These are phyloP conservation scores for Skeletonema tropicum DNA, from an alignment of 108 stramenopile genomes.

Conservation along the genomic window DNA sequence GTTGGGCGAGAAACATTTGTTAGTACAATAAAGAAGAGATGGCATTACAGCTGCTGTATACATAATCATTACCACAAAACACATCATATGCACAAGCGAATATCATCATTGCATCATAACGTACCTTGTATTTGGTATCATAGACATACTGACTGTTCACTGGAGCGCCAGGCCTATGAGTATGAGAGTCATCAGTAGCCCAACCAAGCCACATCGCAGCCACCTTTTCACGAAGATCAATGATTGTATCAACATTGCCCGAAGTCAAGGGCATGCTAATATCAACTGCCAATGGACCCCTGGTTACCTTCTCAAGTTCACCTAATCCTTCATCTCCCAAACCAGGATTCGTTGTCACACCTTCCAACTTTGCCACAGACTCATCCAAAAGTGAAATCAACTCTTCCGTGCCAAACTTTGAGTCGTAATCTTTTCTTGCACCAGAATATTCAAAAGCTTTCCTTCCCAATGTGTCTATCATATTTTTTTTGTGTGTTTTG, in stretches of 20 bases:
- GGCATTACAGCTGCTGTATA: no score
- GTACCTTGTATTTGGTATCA: constrained; percentile 68
- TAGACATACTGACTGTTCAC: constrained; percentile 83
- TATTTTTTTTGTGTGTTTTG: neutral
- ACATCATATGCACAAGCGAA: no score
- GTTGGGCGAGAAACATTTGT: neutral
- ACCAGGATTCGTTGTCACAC: constrained; percentile 38
- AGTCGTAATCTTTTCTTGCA: constrained; percentile 63
- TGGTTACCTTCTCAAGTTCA: constrained; percentile 67
- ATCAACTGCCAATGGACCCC: constrained; percentile 62
- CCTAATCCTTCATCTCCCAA: constrained; percentile 16
- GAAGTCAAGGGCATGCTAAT: constrained; percentile 60
- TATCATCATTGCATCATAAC: no score
- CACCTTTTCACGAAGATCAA: constrained; percentile 58
- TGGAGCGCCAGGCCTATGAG: constrained; percentile 76
- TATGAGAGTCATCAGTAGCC: constrained; percentile 60
- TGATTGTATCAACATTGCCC: constrained; percentile 63
- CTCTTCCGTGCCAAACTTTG: constrained; percentile 71
- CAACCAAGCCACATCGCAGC: constrained; percentile 68
- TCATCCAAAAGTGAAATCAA: constrained; percentile 48
- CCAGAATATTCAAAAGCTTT: constrained; percentile 80
- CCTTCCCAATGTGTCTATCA: constrained; percentile 62
- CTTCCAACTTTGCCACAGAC: constrained; percentile 48
- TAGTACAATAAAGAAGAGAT: no score
- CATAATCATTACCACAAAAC: no score